Conservation (phyloP, 2,329 filamentous ascomycete species). For the Lasiodiplodia citricola region DNA sequence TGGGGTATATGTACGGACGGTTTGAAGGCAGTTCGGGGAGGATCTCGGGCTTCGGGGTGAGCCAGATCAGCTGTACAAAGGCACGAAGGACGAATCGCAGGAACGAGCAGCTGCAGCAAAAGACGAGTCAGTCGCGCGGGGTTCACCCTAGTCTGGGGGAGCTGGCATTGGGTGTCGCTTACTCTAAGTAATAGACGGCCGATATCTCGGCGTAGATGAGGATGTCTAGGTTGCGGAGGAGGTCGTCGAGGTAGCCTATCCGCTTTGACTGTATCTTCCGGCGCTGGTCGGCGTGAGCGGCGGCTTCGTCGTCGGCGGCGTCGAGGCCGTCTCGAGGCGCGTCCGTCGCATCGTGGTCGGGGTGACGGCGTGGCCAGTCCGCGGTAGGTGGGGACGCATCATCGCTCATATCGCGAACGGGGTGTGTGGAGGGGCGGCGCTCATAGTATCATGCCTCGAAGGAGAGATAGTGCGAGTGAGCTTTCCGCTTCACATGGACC, state of each 20-base stretch:
- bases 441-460: slow-evolving; percentile 22
- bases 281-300: slow-evolving; percentile 34
- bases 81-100: slow-evolving; percentile 61
- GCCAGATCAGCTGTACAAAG: slow-evolving; percentile 61
- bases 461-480: neutral
- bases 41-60: slow-evolving; percentile 63
- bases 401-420: slow-evolving; percentile 45
- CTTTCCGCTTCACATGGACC: slow-evolving; percentile 17
- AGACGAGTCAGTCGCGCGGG: neutral
- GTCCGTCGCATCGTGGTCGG: slow-evolving; percentile 24
- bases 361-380: slow-evolving; percentile 21
- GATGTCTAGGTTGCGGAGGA: slow-evolving; percentile 64
- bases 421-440: slow-evolving; percentile 6
- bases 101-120: slow-evolving; percentile 59
- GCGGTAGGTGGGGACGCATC: slow-evolving; percentile 43
- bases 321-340: neutral
- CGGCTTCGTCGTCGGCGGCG: slow-evolving; percentile 31
- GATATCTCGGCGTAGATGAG: slow-evolving; percentile 67
- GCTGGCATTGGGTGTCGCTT: slow-evolving; percentile 36
- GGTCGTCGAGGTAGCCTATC: slow-evolving; percentile 55
- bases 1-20: slow-evolving; percentile 59
- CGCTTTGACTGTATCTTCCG: slow-evolving; percentile 44
- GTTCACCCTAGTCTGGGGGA: neutral
- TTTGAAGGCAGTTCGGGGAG: slow-evolving; percentile 56
- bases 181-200: slow-evolving; percentile 69